Evolutionary conservation across 768 basidiomycete species (phyloP), one percentile per base, ranked within the genome.

Genomic region (Kondoa subrosea): DNA sequence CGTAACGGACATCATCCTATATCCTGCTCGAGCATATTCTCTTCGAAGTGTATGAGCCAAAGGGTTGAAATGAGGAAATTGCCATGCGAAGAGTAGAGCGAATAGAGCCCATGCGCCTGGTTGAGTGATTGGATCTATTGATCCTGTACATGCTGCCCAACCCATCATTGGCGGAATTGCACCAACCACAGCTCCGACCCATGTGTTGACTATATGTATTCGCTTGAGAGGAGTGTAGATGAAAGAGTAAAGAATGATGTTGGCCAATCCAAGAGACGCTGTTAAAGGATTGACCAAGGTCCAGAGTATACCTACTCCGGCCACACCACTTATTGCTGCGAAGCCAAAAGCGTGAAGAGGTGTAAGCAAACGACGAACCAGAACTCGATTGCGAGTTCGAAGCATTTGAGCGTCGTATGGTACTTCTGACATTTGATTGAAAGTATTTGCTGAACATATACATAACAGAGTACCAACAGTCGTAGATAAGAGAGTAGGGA

Each of bases 351-450:
- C 91, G 76, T 97, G 93, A 16, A 87, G 76, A 0, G 92, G 87
- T 1, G 84, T 84, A 70, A 97, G 84, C n/a, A 86, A 85, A 33
- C 86, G 80, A 21, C 88, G 84, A 1, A 91, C 90, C 29, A 99
- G 83, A 0, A 93, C 91, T 21, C 95, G 81, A 66, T 81, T 85
- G 32, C 92, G 83, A 0, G 95, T 97, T 59, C 95, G 84, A 0
- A 85, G 82, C 86, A 96, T 97, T 76, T 99, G 95, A 0, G 95
- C 92, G 74, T 99, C 95, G 71, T 91, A 89, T 0, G 95, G 95
- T 4, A 89, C 81, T 78, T 99, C 95, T 74, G 91, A 87, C 1
- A 97, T 79, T 76, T 99, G 91, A 78, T 99, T 99, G 73, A 95
- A 81, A 1, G 93, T 82, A 75, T 96, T 96, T 31, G 95, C 95